These are phyloP conservation scores for Elsinoe perseae DNA, from an alignment of 2,329 filamentous ascomycete species.

Conservation along the genomic window DNA sequence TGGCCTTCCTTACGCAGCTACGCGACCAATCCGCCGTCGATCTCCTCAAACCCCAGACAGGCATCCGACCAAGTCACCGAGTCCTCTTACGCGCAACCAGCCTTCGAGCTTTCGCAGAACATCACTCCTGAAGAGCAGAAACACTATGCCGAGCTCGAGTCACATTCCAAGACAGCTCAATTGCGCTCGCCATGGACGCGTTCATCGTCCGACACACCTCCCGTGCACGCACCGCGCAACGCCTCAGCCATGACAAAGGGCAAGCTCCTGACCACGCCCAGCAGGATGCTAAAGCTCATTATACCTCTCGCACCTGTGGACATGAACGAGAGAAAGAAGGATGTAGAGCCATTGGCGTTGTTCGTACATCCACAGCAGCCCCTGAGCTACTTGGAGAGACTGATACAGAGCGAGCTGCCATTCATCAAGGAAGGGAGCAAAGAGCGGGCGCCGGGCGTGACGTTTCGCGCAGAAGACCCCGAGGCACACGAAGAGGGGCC, in stretches of 20 bases:
- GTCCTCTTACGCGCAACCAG: constrained; percentile 29
- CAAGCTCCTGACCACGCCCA: constrained; percentile 73
- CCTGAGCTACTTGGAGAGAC: constrained; percentile 76
- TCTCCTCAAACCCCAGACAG: constrained; percentile 20
- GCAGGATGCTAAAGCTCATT: constrained; percentile 70
- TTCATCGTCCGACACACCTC: constrained; percentile 52
- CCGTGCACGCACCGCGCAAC: constrained; percentile 44
- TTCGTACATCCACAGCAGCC: constrained; percentile 86
- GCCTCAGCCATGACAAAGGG: constrained; percentile 60
- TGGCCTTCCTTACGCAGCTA: neutral
- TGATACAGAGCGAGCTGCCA: constrained; percentile 82
- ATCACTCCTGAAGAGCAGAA: constrained; percentile 40
- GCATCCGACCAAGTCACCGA: constrained; percentile 21
- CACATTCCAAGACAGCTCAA: constrained; percentile 48
- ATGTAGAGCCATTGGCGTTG: constrained; percentile 75
- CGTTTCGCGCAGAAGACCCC: constrained; percentile 72
- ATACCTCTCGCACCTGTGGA: constrained; percentile 62
- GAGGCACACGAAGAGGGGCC: constrained; percentile 48
- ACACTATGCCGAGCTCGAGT: constrained; percentile 37
- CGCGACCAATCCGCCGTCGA: constrained; percentile 14
- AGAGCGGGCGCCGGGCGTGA: constrained; percentile 63
- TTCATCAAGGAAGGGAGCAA: constrained; percentile 55
- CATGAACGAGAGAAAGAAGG: constrained; percentile 53
- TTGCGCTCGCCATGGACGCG: constrained; percentile 59
- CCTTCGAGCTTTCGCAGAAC: constrained; percentile 28